Percentiles rank a stretch among this genome's conserved stretches.
These are phyloP conservation scores for Paramecium bursaria DNA, from an alignment of 73 alveolate species.

Conservation along the genomic window DNA sequence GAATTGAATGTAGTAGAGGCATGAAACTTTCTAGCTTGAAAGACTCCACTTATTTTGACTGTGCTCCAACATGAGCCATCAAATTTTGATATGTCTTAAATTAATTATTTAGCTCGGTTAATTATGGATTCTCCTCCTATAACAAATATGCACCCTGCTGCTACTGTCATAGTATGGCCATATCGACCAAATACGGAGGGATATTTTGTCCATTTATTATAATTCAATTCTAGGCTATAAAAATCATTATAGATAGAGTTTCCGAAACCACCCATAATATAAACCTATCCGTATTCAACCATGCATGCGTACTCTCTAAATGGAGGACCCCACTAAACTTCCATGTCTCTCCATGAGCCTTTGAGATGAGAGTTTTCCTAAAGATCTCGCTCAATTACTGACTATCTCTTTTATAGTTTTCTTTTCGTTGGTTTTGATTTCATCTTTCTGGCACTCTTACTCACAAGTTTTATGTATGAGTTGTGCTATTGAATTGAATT, in stretches of 20 bases:
- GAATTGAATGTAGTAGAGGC: constrained; percentile 17
- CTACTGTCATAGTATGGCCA: constrained; percentile 50
- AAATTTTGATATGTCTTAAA: constrained; percentile 28
- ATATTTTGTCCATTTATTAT: background rate
- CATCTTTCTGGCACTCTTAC: constrained; percentile 11
- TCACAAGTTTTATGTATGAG: constrained; percentile 14
- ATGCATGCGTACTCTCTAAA: constrained; percentile 30
- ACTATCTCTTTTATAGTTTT: constrained; percentile 11
- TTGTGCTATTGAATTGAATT: background rate
- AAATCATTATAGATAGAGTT: constrained; percentile 53
- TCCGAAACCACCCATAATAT: constrained; percentile 43
- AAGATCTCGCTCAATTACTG: constrained; percentile 38
- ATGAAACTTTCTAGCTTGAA: constrained; percentile 51
- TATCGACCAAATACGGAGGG: background rate
- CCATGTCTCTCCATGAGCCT: constrained; percentile 7
- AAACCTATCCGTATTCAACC: constrained; percentile 10
- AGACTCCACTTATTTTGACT: background rate
- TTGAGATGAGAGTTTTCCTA: constrained; percentile 1
- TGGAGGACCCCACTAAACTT: constrained; percentile 7
- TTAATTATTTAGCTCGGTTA: constrained; percentile 5
- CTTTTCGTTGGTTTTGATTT: constrained; percentile 37
- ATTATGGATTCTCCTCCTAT: constrained; percentile 54
- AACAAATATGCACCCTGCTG: background rate
- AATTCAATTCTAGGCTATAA: background rate
- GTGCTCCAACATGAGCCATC: constrained; percentile 46